Conservation (phyloP, 345 rosid genomes). For the Aegle marmelos region DNA sequence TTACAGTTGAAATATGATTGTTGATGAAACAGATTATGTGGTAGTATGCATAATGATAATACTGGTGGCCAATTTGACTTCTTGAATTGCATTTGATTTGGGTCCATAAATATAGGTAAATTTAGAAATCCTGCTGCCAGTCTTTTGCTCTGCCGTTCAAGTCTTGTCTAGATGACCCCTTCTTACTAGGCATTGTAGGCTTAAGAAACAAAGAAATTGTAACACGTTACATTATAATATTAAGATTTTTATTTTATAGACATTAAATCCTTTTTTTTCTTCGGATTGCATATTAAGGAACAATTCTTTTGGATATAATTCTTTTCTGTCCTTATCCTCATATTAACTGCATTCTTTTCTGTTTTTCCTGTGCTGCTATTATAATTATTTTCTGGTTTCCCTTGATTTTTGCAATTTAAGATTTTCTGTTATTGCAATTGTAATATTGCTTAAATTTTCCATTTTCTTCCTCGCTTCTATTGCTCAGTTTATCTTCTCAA, state of each 20-base stretch:
- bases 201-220: background rate
- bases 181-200: background rate
- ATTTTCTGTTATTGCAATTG: conserved; percentile 2
- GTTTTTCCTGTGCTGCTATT: background rate
- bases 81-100: background rate
- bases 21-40: background rate
- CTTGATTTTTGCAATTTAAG: background rate
- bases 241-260: background rate
- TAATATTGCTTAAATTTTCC: background rate
- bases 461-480: conserved; percentile 7
- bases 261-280: background rate
- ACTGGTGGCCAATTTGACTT: background rate
- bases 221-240: background rate
- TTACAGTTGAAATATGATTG: background rate
- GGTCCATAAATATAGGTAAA: background rate
- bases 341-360: background rate
- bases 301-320: background rate
- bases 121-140: background rate
- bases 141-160: background rate
- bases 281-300: background rate
- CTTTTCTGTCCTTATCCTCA: background rate
- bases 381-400: background rate
- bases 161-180: background rate
- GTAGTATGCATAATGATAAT: background rate
- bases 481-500: conserved; percentile 68